Conservation (phyloP, 176 grass and related monocot genomes). For the Poa pratensis region DNA sequence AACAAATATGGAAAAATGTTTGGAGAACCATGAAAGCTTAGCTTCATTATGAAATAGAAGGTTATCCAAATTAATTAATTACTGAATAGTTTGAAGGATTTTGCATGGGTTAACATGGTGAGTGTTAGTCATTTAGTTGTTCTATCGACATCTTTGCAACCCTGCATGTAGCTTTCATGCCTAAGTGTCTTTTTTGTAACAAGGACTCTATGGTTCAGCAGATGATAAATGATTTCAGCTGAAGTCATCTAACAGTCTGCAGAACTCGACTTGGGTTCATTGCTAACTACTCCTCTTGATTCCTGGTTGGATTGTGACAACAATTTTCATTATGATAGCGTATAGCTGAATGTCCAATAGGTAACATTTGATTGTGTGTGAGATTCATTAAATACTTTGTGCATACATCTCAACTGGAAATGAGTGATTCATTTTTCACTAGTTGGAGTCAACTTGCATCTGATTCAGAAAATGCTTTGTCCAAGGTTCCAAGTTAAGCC, state of each 20-base stretch:
- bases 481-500: neutral
- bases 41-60: neutral
- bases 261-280: neutral
- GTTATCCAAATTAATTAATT: neutral
- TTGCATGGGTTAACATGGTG: neutral
- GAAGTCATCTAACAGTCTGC: neutral
- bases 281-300: neutral
- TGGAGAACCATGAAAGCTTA: neutral
- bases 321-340: neutral
- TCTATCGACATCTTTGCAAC: neutral
- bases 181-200: neutral
- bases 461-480: neutral
- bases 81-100: neutral
- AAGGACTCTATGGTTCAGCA: neutral
- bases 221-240: neutral
- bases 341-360: neutral
- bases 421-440: neutral
- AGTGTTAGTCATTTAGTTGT: neutral
- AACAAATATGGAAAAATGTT: neutral
- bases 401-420: neutral
- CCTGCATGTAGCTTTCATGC: conserved; percentile 2
- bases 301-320: neutral
- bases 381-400: neutral
- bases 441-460: neutral
- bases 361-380: neutral